Evolutionary conservation across 306 rosid species (phyloP).

Genomic region (Cicer arietinum): DNA sequence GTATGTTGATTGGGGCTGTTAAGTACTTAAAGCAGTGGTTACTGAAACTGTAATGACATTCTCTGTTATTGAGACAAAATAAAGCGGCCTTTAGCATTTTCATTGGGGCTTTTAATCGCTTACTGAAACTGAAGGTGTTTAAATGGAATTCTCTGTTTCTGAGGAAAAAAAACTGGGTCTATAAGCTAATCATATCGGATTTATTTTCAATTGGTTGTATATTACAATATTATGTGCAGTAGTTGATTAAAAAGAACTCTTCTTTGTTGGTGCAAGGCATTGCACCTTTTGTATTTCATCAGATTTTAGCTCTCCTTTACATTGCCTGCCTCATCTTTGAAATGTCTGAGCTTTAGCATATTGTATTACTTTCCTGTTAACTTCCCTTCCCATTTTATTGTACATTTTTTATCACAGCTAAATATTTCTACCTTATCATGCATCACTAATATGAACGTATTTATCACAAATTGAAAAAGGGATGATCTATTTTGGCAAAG

Average conservation of each 20-base stretch:
- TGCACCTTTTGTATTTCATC: conserved; percentile 27
- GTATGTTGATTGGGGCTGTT: conserved; percentile 18
- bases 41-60: conserved; percentile 5
- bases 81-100: conserved; percentile 23
- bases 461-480: conserved; percentile 15
- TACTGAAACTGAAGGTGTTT: neutral
- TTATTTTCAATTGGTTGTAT: conserved; percentile 19
- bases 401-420: conserved; percentile 18
- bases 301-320: conserved; percentile 16
- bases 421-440: conserved; percentile 25
- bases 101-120: conserved; percentile 10
- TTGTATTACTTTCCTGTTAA: conserved; percentile 4
- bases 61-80: neutral
- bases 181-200: conserved; percentile 16
- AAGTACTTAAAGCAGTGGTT: neutral
- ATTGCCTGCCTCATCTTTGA: conserved; percentile 23
- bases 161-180: neutral
- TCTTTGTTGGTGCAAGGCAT: conserved; percentile 30
- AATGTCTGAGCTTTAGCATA: conserved; percentile 22
- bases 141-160: conserved; percentile 21
- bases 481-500: conserved; percentile 27
- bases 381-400: conserved; percentile 26
- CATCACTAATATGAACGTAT: conserved; percentile 24
- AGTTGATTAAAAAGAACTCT: conserved; percentile 16
- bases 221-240: conserved; percentile 17